A percentile compares a stretch with the other conserved stretches of the same genome.
Conservation (phyloP, 305 asterid genomes). For the Lippia alba region DNA sequence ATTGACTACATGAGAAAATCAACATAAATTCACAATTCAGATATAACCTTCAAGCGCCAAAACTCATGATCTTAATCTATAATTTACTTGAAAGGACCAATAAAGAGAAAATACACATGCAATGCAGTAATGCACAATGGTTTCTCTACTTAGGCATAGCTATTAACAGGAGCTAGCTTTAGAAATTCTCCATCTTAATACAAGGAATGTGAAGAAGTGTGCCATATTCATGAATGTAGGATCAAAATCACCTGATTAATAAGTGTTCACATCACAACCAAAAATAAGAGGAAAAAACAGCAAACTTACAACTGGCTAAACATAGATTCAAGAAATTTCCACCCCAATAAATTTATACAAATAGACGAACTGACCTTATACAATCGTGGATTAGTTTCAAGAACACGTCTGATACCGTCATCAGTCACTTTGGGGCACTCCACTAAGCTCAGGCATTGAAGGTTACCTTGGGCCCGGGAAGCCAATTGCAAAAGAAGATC, state of each 20-base stretch:
- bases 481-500: slow-evolving; percentile 62
- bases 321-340: not conserved
- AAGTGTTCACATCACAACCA: not conserved
- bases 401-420: slow-evolving; percentile 66
- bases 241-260: slow-evolving; percentile 1
- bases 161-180: not conserved
- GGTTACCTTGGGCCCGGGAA: slow-evolving; percentile 66
- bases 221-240: not conserved
- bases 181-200: slow-evolving; percentile 4
- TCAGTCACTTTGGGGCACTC: slow-evolving; percentile 75
- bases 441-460: slow-evolving; percentile 68
- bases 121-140: not conserved
- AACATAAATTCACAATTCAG: not conserved
- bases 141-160: not conserved
- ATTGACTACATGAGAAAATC: not conserved
- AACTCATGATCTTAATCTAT: not conserved
- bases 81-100: not conserved
- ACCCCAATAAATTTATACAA: not conserved
- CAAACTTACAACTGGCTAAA: not conserved
- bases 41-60: slow-evolving; percentile 7
- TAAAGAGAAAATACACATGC: slow-evolving; percentile 8
- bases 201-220: not conserved
- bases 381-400: slow-evolving; percentile 67
- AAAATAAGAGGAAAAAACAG: slow-evolving; percentile 3
- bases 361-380: slow-evolving; percentile 62